Conservation (phyloP, 2,329 filamentous ascomycete genomes). For the Hysterium pulicare region DNA sequence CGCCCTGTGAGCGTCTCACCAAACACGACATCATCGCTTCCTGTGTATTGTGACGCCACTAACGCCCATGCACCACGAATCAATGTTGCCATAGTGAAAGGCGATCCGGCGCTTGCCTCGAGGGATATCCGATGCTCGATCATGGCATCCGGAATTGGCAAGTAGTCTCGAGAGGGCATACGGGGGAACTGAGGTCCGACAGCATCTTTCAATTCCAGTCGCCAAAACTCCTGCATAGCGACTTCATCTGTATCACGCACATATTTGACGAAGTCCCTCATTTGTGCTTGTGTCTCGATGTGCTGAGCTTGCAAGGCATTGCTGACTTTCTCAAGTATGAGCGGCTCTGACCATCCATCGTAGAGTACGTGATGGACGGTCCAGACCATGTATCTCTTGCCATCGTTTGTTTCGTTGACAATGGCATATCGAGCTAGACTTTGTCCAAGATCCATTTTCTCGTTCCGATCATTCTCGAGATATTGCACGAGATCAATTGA, state of each 20-base stretch:
- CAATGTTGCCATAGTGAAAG: conserved; percentile 49
- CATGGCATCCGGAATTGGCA: conserved; percentile 50
- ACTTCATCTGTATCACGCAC: conserved; percentile 42
- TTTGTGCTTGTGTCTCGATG: conserved; percentile 26
- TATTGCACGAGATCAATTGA: conserved; percentile 27
- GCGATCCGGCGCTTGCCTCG: conserved; percentile 29
- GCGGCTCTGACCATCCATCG: conserved; percentile 46
- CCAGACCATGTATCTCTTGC: conserved; percentile 44
- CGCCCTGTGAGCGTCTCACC: conserved; percentile 60
- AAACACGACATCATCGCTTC: conserved; percentile 53
- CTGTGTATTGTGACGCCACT: conserved; percentile 54
- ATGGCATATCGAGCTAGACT: conserved; percentile 38
- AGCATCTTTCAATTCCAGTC: conserved; percentile 42
- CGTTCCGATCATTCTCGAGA: conserved; percentile 30
- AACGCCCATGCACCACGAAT: conserved; percentile 61
- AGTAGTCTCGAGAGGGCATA: conserved; percentile 46
- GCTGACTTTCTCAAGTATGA: conserved; percentile 34
- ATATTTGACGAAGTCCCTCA: conserved; percentile 51
- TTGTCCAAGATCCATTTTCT: conserved; percentile 39
- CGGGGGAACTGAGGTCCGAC: conserved; percentile 50
- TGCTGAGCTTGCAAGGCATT: conserved; percentile 26
- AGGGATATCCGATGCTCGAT: conserved; percentile 47
- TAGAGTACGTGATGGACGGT: conserved; percentile 53
- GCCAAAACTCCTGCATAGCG: conserved; percentile 48
- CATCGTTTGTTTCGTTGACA: conserved; percentile 18